Evolutionary conservation across 768 basidiomycete genomes (phyloP).

Genomic region (Rhodocollybia butyracea): DNA sequence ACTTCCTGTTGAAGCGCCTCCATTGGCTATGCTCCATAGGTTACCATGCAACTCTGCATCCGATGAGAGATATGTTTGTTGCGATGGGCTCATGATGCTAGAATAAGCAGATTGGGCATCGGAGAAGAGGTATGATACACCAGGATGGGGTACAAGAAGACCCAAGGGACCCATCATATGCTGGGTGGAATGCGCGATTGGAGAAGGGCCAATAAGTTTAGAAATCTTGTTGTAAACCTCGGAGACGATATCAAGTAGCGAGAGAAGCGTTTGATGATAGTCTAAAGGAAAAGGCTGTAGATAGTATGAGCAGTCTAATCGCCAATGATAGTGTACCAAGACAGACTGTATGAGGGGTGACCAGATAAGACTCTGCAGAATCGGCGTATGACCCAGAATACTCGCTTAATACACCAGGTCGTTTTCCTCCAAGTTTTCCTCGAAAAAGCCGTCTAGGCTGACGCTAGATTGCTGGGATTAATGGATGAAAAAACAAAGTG

Average conservation of each 20-base stretch:
- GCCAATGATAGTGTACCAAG: neutral
- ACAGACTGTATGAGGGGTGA: conserved; percentile 72
- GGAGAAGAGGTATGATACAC: conserved; percentile 77
- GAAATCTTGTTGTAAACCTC: conserved; percentile 88
- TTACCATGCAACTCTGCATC: conserved; percentile 30
- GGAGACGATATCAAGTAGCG: conserved; percentile 84
- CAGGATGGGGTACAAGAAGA: conserved; percentile 72
- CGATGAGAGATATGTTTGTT: conserved; percentile 10
- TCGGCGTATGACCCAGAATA: conserved; percentile 62
- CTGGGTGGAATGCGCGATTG: conserved; percentile 60
- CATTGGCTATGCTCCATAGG: conserved; percentile 73
- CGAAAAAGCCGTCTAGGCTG: conserved; percentile 14
- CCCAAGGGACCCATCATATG: conserved; percentile 80
- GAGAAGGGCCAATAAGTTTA: conserved; percentile 79
- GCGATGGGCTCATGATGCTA: conserved; percentile 22
- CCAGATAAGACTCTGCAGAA: conserved; percentile 56
- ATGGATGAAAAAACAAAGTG: conserved; percentile 4
- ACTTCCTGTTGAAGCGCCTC: conserved; percentile 23
- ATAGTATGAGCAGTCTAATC: neutral
- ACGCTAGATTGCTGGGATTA: conserved; percentile 18
- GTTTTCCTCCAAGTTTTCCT: conserved; percentile 34
- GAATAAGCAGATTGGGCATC: conserved; percentile 22
- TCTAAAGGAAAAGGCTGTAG: conserved; percentile 82
- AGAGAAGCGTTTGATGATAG: conserved; percentile 86
- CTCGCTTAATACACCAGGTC: conserved; percentile 54